A percentile compares a stretch with the other conserved stretches of the same genome.
These are phyloP conservation scores for Eucalyptus curtisii DNA, from an alignment of 345 rosid species.

Conservation along the genomic window DNA sequence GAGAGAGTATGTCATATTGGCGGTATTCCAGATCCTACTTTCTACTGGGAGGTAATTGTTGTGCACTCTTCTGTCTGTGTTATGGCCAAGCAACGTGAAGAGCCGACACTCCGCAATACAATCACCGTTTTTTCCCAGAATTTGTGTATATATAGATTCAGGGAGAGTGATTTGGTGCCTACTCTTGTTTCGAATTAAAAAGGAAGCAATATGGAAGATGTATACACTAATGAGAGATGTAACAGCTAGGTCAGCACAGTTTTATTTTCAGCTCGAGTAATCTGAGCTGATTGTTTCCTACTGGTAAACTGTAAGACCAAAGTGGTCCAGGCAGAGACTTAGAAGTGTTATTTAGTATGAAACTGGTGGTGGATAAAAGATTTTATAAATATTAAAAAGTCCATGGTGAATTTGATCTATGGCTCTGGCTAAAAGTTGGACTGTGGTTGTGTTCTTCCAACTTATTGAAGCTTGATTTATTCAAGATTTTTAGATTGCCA, in stretches of 20 bases:
- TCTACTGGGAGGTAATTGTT: not conserved
- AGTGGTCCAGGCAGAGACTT: not conserved
- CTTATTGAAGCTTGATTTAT: not conserved
- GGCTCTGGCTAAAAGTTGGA: not conserved
- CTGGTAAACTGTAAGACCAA: not conserved
- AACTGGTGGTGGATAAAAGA: not conserved
- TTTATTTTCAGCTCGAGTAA: not conserved
- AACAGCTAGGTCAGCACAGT: not conserved
- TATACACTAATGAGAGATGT: not conserved
- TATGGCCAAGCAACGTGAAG: not conserved
- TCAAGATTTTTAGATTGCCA: not conserved
- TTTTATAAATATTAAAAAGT: not conserved
- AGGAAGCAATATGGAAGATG: not conserved
- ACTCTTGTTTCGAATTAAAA: not conserved
- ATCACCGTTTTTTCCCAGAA: not conserved
- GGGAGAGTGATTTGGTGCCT: not conserved
- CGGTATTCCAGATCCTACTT: not conserved
- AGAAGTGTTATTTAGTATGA: not conserved
- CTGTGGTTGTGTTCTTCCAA: not conserved
- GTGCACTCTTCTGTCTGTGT: not conserved
- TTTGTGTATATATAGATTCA: not conserved
- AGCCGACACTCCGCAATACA: not conserved
- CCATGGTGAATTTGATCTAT: not conserved
- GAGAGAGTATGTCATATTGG: constrained; percentile 10
- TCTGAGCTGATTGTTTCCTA: not conserved